Conservation (phyloP, 2,329 filamentous ascomycete genomes). For the Colletotrichum liaoningense region DNA sequence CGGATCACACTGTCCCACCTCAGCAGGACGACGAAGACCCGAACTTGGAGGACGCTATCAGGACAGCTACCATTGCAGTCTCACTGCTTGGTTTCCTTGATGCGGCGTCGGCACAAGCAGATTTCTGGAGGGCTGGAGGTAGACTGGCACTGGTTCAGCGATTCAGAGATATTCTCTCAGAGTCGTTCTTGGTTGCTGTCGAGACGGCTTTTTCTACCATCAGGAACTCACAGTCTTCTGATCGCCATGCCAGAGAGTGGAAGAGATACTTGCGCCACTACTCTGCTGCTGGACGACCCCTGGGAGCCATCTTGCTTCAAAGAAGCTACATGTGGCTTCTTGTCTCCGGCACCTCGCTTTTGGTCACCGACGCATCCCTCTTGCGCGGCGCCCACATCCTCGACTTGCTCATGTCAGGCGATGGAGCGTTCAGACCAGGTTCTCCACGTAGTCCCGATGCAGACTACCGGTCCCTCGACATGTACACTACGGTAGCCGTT, state of each 20-base stretch:
- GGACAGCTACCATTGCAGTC: constrained; percentile 80
- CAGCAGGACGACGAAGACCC: constrained; percentile 67
- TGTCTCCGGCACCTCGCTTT: constrained; percentile 79
- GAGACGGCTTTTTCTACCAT: constrained; percentile 93
- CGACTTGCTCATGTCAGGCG: constrained; percentile 75
- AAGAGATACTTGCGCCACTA: constrained; percentile 88
- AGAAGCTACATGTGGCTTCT: constrained; percentile 89
- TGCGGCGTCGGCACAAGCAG: constrained; percentile 80
- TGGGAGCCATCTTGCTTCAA: constrained; percentile 92
- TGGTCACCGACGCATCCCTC: constrained; percentile 72
- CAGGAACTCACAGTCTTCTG: constrained; percentile 78
- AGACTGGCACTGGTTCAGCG: constrained; percentile 79
- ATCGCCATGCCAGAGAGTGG: constrained; percentile 82
- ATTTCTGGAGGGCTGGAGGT: constrained; percentile 84
- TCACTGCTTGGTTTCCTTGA: constrained; percentile 92
- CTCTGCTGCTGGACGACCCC: constrained; percentile 79
- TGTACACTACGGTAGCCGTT: constrained; percentile 77
- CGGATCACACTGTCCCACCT: constrained; percentile 64
- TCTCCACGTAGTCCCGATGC: constrained; percentile 57
- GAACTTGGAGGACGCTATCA: constrained; percentile 73
- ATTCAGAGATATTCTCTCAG: constrained; percentile 80
- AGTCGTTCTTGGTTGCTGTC: constrained; percentile 85
- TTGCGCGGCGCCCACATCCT: constrained; percentile 75
- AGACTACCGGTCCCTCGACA: constrained; percentile 68
- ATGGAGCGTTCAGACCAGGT: constrained; percentile 57